Percentiles rank a stretch among this genome's conserved stretches.
Evolutionary conservation across 1,284 basidiomycete genomes (phyloP).

Genomic region (Golubevia sp.): DNA sequence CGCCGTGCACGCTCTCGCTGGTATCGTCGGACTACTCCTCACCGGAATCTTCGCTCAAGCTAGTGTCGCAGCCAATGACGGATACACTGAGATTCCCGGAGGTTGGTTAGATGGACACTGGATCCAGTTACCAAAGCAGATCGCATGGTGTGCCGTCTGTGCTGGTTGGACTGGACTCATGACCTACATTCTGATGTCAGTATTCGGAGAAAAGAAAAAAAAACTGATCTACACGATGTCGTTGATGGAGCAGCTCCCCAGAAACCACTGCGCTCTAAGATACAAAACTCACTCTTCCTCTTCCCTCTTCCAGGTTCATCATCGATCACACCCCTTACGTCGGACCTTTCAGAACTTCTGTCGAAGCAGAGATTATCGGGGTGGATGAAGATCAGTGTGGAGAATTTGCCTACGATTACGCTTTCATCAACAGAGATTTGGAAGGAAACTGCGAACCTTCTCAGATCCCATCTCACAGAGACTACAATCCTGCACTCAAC

Average conservation of each 20-base stretch:
- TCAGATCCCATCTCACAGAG: not conserved
- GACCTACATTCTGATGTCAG: slow-evolving; percentile 65
- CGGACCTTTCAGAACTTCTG: slow-evolving; percentile 73
- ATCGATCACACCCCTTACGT: slow-evolving; percentile 76
- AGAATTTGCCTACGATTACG: slow-evolving; percentile 64
- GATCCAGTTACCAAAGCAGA: slow-evolving; percentile 79
- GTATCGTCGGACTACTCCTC: slow-evolving; percentile 48
- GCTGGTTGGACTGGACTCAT: slow-evolving; percentile 67
- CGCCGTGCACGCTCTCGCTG: slow-evolving; percentile 47
- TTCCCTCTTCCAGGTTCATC: slow-evolving; percentile 71
- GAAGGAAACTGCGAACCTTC: slow-evolving; percentile 42
- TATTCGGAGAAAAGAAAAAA: no score
- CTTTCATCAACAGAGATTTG: slow-evolving; percentile 43
- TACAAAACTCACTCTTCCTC: no score
- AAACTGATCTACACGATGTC: no score
- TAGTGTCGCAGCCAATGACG: slow-evolving; percentile 76
- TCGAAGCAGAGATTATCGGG: slow-evolving; percentile 79
- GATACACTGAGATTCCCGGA: slow-evolving; percentile 66
- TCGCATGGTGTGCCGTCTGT: slow-evolving; percentile 78
- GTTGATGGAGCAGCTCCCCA: no score
- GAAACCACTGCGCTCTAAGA: no score
- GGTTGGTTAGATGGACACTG: slow-evolving; percentile 75
- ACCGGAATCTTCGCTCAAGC: slow-evolving; percentile 74
- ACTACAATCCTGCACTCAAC: not conserved
- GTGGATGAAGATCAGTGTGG: slow-evolving; percentile 75